Base-by-base conservation (phyloP, 225 moss, liverwort and hornwort genomes). In the Pseudoscleropodium purum region DNA sequence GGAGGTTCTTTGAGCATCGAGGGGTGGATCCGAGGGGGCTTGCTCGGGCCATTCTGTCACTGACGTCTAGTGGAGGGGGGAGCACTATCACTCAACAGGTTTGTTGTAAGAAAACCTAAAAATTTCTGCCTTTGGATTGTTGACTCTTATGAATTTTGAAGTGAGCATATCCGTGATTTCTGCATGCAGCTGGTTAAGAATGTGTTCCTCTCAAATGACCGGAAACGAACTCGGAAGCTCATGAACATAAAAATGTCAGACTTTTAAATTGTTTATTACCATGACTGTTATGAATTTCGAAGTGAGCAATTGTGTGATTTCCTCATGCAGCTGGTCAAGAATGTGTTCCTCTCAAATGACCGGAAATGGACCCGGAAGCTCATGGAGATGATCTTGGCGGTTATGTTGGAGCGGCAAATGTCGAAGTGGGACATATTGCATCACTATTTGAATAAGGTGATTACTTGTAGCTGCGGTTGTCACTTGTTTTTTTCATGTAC, bases 71-170 rank as follows among this genome's bases (percentile, higher is more conserved):
- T 69, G 99, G 99, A 93, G 99, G 99, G 64, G 99, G 99, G 33
- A 99, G 99, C 84, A 99, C 99, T 34, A 95, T 99, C 90, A 99
- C 99, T 61, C 99, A 99, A 91, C 99, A 97, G 94, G 97, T 96
- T 18, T 27, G 84, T 37, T 25, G 20, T 39, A 7, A 31, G 68
- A 69, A 86, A 72, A 54, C 15, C 10, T 45, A 4, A 54, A 57
- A 56, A 37, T 29, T 66, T 19, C 49, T 23, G 37, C 5, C 13
- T 80, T 41, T 29, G 80, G 29, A 77, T 76, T 65, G n/a, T 67
- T 61, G 88, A 24, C 81, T 77, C 11, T 85, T 64, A 29, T 84
- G 88, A 90, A 45, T 78, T 89, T 39, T 87, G 66, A 83, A 49
- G 68, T 86, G 78, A 74, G 61, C 57, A 31, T 39, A 67, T 54